These are phyloP conservation scores for Amphicarpaea edgeworthii DNA, from an alignment of 306 rosid species.

Conservation along the genomic window DNA sequence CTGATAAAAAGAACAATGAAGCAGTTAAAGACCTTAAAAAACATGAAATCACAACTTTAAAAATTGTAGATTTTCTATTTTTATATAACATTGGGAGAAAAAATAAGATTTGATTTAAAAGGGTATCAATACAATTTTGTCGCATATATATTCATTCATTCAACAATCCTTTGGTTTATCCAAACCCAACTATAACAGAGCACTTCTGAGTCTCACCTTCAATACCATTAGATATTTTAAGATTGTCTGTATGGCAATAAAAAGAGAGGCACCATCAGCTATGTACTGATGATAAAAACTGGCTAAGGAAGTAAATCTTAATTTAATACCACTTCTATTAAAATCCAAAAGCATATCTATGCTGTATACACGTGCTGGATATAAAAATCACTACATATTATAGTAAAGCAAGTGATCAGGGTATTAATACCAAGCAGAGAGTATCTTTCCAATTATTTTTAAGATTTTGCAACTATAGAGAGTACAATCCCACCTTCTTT, in stretches of 20 bases:
- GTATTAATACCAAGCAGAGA: slow-evolving; percentile 26
- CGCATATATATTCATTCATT: not conserved
- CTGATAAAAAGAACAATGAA: slow-evolving; percentile 44
- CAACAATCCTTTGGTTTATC: slow-evolving; percentile 21
- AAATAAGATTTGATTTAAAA: slow-evolving; percentile 2
- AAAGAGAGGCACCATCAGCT: slow-evolving; percentile 22
- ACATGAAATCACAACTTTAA: slow-evolving; percentile 6
- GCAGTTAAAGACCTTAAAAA: slow-evolving; percentile 18
- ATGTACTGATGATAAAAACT: not conserved
- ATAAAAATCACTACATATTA: not conserved
- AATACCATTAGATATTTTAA: slow-evolving; percentile 9
- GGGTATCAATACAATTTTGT: not conserved
- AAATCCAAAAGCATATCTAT: slow-evolving; percentile 5
- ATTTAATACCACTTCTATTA: slow-evolving; percentile 10
- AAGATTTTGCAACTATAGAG: not conserved
- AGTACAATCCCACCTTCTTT: too few species aligned
- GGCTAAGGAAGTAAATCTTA: not conserved
- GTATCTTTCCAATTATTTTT: slow-evolving; percentile 26
- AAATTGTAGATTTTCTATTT: slow-evolving; percentile 10
- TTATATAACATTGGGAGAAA: not conserved
- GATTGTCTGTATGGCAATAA: slow-evolving; percentile 2
- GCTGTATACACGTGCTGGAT: not conserved
- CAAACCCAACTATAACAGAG: slow-evolving; percentile 4
- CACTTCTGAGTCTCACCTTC: slow-evolving; percentile 4
- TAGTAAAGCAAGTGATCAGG: not conserved